These are phyloP conservation scores for Microcos paniculata DNA, from an alignment of 345 rosid species.

Conservation along the genomic window DNA sequence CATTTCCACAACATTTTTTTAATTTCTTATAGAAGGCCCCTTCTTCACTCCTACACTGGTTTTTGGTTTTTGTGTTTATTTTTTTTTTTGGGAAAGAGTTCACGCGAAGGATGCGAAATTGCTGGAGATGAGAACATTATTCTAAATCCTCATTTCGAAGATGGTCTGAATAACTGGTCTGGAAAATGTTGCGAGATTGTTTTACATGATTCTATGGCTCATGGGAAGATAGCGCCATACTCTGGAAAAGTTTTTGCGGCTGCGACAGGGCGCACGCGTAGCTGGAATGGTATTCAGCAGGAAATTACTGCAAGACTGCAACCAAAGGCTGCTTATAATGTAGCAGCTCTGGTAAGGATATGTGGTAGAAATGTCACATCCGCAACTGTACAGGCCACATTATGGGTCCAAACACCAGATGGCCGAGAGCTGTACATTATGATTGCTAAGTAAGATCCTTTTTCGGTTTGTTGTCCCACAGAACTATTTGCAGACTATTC, in stretches of 20 bases:
- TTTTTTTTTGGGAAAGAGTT: constrained; percentile 24
- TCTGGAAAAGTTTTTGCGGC: constrained; percentile 72
- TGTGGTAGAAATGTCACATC: constrained; percentile 55
- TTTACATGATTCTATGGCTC: constrained; percentile 74
- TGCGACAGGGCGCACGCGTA: constrained; percentile 74
- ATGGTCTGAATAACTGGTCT: constrained; percentile 85
- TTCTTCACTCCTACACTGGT: not conserved
- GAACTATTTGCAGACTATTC: not conserved
- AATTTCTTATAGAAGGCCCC: not conserved
- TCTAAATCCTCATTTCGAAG: constrained; percentile 71
- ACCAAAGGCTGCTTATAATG: constrained; percentile 72
- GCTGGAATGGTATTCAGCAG: constrained; percentile 92
- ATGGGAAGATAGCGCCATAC: constrained; percentile 66
- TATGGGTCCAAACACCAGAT: constrained; percentile 71
- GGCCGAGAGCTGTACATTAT: constrained; percentile 71
- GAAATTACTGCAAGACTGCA: constrained; percentile 75
- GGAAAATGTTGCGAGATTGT: constrained; percentile 84
- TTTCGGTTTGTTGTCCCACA: not conserved
- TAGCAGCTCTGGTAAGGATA: constrained; percentile 65
- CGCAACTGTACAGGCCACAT: constrained; percentile 64
- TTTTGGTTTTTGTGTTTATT: not conserved
- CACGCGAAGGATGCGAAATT: constrained; percentile 7
- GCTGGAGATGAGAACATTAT: constrained; percentile 57
- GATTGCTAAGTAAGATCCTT: constrained; percentile 68
- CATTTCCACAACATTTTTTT: not conserved